Evolutionary conservation across 2,329 filamentous ascomycete species (phyloP).

Genomic region (Metarhizium humberi): DNA sequence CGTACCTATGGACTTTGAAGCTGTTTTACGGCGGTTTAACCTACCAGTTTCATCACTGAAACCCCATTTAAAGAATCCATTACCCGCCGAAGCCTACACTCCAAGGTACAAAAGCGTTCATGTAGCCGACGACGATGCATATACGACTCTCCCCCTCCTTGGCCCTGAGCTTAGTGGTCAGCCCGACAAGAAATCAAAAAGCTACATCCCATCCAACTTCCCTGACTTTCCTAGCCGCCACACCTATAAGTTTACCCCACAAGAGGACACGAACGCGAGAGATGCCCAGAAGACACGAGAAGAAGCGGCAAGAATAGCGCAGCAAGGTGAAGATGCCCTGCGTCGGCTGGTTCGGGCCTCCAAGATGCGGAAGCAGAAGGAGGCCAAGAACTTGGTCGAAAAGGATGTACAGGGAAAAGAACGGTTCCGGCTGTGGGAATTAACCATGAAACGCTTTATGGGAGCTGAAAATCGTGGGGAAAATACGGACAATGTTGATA

Average conservation of each 20-base stretch:
- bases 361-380: slow-evolving; percentile 56
- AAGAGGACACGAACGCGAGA: slow-evolving; percentile 33
- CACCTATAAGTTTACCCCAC: slow-evolving; percentile 52
- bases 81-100: slow-evolving; percentile 29
- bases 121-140: slow-evolving; percentile 28
- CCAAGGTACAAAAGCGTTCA: slow-evolving; percentile 30
- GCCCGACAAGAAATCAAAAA: slow-evolving; percentile 43
- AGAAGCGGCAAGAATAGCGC: slow-evolving; percentile 49
- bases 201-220: slow-evolving; percentile 49
- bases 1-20: slow-evolving; percentile 48
- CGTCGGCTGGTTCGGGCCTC: slow-evolving; percentile 50
- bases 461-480: slow-evolving; percentile 19
- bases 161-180: slow-evolving; percentile 49
- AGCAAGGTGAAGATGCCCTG: slow-evolving; percentile 53
- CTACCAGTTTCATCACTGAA: slow-evolving; percentile 41
- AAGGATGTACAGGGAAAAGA: slow-evolving; percentile 42
- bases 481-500: slow-evolving; percentile 34
- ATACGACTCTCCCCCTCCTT: slow-evolving; percentile 34
- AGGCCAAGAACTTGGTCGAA: slow-evolving; percentile 47
- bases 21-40: slow-evolving; percentile 41
- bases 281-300: slow-evolving; percentile 51
- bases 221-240: slow-evolving; percentile 56
- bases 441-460: slow-evolving; percentile 49
- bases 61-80: slow-evolving; percentile 46
- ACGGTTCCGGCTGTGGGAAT: slow-evolving; percentile 52